Conservation (phyloP, 441 rosid genomes). For the Flueggea neowawraea region DNA sequence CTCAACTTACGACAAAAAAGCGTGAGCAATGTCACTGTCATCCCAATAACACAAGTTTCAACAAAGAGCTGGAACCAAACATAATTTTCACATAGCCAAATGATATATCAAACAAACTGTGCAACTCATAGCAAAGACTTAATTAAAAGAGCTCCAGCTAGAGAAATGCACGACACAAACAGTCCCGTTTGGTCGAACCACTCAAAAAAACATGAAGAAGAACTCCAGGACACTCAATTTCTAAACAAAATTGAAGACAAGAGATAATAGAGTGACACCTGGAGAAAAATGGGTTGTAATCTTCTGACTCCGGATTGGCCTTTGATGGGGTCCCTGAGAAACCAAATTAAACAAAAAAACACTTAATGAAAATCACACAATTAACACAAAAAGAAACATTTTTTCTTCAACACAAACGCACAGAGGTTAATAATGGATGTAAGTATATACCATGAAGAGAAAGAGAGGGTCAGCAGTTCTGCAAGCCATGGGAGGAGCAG, state of each 20-base stretch:
- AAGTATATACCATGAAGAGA: constrained; percentile 45
- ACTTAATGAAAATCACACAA: not conserved
- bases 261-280: constrained; percentile 30
- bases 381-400: not conserved
- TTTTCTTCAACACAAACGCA: not conserved
- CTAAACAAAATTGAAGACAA: not conserved
- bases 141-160: not conserved
- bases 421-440: too few relatives aligned
- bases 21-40: too few relatives aligned
- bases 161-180: not conserved
- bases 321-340: constrained; percentile 56
- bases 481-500: constrained; percentile 53
- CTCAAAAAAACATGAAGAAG: not conserved
- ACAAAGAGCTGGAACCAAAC: too few relatives aligned
- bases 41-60: too few relatives aligned
- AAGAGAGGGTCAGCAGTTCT: constrained; percentile 55
- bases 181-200: not conserved
- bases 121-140: not conserved
- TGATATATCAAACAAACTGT: not conserved
- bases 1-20: too few relatives aligned
- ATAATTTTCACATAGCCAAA: too few relatives aligned
- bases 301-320: constrained; percentile 36
- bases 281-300: constrained; percentile 43
- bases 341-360: constrained; percentile 11
- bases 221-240: not conserved